phyloP scores from a whole-genome alignment of 345 rosid genomes.

The Boechera stricta region DNA sequence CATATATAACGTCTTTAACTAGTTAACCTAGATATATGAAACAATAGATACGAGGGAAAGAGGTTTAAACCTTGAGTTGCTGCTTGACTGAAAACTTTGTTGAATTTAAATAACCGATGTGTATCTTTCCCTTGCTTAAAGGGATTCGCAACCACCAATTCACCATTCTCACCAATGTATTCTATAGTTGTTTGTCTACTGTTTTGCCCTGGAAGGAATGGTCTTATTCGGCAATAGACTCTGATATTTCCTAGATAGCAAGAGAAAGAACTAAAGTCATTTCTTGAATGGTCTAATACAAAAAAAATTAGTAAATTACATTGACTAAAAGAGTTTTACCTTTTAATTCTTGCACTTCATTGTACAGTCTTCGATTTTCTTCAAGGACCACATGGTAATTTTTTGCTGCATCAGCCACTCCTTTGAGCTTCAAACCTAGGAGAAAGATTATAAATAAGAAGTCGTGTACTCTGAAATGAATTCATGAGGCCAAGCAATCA shows the following conservation, averaged over 20 bases:
- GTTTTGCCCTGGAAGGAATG: constrained; percentile 87
- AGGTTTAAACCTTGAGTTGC: constrained; percentile 75
- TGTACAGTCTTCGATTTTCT: constrained; percentile 87
- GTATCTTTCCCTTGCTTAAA: constrained; percentile 79
- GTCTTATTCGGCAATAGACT: constrained; percentile 94
- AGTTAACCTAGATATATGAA: background rate
- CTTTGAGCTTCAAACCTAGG: constrained; percentile 78
- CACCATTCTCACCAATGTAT: constrained; percentile 88
- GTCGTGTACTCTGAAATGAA: constrained; percentile 22
- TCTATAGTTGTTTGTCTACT: constrained; percentile 76
- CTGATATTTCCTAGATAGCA: constrained; percentile 79
- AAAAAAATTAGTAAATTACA: constrained; percentile 4
- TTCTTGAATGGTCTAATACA: constrained; percentile 22
- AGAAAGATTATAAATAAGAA: constrained; percentile 25
- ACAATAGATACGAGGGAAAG: constrained; percentile 8
- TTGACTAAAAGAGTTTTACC: constrained; percentile 54
- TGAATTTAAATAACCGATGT: constrained; percentile 81
- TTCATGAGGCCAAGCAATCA: constrained; percentile 28
- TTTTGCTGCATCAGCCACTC: constrained; percentile 81
- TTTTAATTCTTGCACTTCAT: constrained; percentile 96
- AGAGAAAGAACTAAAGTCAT: constrained; percentile 37
- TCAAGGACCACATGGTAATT: constrained; percentile 78
- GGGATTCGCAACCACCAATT: constrained; percentile 85
- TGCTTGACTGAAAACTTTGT: constrained; percentile 83
- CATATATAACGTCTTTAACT: background rate